Base-by-base conservation (phyloP, 352 stramenopile species). In the Phytopythium litorale region DNA sequence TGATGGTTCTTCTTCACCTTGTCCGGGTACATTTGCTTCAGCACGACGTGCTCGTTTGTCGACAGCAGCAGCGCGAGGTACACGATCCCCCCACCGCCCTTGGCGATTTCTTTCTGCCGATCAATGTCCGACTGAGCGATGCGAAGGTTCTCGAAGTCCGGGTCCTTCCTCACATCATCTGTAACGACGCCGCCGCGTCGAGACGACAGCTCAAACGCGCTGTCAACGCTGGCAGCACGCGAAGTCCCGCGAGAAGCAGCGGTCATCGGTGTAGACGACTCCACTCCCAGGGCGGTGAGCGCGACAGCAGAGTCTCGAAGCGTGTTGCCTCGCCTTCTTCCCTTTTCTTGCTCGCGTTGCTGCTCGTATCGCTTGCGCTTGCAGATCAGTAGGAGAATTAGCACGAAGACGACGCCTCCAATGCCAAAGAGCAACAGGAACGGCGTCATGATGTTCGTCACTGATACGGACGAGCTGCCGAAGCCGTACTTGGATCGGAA, bases 21-120 rank as follows among this genome's bases (percentile, higher is more conserved):
- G 21, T 79, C 75, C 0, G 75, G 71, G 19, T 72, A 55, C 25
- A 87, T 66, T 48, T 81, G 78, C 67, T 87, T 87, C 49, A 87
- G 58, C 45, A 79, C 73, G 28, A 87, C 77, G 13, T 78, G 56
- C 18, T 75, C 57, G 0, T 68, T 61, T 13, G 55, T 60, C 8
- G 69, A 57, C 35, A 64, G 64, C 43, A 79, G 62, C 2, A 56
- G 68, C 23, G 76, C 76, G 13, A 79, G 58, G 33, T 84, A 70
- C 16, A 88, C 77, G 23, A 88, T 64, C 8, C 78, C 81, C n/a
- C 73, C 81, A 35, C 75, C 81, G 19, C 81, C 81, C 37, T 85
- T 82, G 1, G 76, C 77, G 9, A 90, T 49, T 32, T 74, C 59
- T 46, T 69, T 68, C 9, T 61, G 38, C 48, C 66, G 56, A n/a